phyloP scores from a whole-genome alignment of 805 yeast species.

The Torulaspora quercuum region DNA sequence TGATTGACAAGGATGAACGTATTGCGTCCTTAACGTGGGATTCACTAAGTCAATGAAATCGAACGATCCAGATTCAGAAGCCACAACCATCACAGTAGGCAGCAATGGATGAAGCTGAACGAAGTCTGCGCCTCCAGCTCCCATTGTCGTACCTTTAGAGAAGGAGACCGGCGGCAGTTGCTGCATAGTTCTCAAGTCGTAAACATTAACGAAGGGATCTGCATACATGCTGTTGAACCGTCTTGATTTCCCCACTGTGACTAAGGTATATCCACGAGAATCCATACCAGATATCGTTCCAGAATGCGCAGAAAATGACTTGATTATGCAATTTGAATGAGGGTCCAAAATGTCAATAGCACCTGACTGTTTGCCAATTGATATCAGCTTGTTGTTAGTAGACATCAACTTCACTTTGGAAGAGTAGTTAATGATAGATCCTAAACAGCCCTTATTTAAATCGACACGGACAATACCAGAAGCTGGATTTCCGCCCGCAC shows the following conservation, averaged over 20 bases:
- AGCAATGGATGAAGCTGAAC: constrained; percentile 83
- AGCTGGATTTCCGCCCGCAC: constrained; percentile 39
- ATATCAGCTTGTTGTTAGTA: constrained; percentile 50
- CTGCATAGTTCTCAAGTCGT: constrained; percentile 69
- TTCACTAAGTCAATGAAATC: constrained; percentile 82
- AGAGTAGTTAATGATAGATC: constrained; percentile 41
- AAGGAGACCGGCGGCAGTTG: constrained; percentile 78
- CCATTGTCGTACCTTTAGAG: constrained; percentile 45
- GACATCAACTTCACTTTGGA: constrained; percentile 48
- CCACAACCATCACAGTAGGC: constrained; percentile 70
- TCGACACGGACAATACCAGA: constrained; percentile 44
- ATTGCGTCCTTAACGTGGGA: constrained; percentile 48
- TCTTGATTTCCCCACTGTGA: constrained; percentile 77
- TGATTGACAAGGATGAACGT: constrained; percentile 37
- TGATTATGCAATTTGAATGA: constrained; percentile 44
- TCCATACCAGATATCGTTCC: constrained; percentile 62
- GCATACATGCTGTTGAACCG: constrained; percentile 54
- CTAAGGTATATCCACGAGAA: constrained; percentile 59
- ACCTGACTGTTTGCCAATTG: constrained; percentile 59
- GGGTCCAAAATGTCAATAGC: constrained; percentile 64
- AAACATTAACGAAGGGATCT: constrained; percentile 82
- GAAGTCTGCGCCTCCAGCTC: constrained; percentile 76
- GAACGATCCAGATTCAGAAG: constrained; percentile 74
- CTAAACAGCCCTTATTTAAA: constrained; percentile 38
- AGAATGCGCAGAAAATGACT: constrained; percentile 56